A percentile compares a stretch with the other conserved stretches of the same genome.
phyloP scores from a whole-genome alignment of 2,329 filamentous ascomycete species.

The Cladorrhinum sp. region DNA sequence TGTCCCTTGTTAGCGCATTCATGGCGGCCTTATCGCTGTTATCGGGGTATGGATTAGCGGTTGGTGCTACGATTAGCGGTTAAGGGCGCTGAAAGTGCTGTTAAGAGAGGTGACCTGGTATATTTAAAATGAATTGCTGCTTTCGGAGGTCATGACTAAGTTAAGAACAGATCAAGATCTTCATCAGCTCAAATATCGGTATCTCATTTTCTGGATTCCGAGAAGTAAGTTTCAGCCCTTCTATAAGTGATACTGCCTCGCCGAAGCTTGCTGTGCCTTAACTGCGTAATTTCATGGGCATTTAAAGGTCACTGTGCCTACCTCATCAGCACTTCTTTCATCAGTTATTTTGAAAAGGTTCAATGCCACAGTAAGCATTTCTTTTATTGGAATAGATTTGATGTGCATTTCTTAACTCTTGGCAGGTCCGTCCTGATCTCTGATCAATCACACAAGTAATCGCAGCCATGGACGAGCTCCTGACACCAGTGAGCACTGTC shows the following conservation, averaged over 20 bases:
- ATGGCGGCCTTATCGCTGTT: not conserved
- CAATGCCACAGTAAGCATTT: no score
- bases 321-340: no score
- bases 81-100: not conserved
- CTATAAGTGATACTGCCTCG: not conserved
- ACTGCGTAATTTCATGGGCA: no score
- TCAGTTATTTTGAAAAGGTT: no score
- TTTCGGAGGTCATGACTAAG: not conserved
- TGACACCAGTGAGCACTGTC: constrained; percentile 53
- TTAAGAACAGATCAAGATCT: not conserved
- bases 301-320: no score
- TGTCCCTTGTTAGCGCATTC: constrained; percentile 3
- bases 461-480: constrained; percentile 51
- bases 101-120: no score
- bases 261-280: no score
- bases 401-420: no score
- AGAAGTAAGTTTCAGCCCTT: not conserved
- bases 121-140: no score
- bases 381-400: no score
- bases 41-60: not conserved
- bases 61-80: not conserved
- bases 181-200: not conserved
- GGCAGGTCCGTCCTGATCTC: no score
- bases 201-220: not conserved
- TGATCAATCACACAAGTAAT: not conserved